Conservation (phyloP, 192 early-diverging fungal species). For the Chytriomyces confervae region DNA sequence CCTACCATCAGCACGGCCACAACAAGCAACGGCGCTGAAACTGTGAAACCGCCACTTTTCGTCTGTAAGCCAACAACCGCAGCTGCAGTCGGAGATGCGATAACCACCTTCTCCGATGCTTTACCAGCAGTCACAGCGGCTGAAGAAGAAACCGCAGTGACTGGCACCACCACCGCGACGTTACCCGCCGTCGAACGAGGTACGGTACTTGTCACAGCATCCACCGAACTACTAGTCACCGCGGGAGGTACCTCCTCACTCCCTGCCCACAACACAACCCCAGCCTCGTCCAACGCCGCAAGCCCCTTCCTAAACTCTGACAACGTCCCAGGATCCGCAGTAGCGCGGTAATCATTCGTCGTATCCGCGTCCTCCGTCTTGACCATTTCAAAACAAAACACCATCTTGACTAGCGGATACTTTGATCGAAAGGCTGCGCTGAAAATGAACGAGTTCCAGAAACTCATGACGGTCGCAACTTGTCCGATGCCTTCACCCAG, state of each 20-base stretch:
- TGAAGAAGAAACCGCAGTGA: no score
- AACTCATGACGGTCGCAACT: not conserved
- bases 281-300: not conserved
- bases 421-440: not conserved
- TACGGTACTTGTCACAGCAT: not conserved
- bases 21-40: no score
- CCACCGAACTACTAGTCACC: not conserved
- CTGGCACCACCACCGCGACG: not conserved
- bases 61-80: no score
- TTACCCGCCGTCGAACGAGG: not conserved
- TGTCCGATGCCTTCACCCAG: not conserved
- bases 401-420: conserved; percentile 9
- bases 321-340: not conserved
- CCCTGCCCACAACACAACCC: not conserved
- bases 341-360: not conserved
- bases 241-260: not conserved
- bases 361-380: not conserved
- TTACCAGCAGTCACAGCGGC: no score
- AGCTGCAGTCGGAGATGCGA: no score
- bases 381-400: conserved; percentile 7
- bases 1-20: no score
- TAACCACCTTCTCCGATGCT: no score
- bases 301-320: not conserved
- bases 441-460: conserved; percentile 20
- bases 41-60: no score